phyloP scores from a whole-genome alignment of 2,329 filamentous ascomycete genomes.

The Trichophyton simii region DNA sequence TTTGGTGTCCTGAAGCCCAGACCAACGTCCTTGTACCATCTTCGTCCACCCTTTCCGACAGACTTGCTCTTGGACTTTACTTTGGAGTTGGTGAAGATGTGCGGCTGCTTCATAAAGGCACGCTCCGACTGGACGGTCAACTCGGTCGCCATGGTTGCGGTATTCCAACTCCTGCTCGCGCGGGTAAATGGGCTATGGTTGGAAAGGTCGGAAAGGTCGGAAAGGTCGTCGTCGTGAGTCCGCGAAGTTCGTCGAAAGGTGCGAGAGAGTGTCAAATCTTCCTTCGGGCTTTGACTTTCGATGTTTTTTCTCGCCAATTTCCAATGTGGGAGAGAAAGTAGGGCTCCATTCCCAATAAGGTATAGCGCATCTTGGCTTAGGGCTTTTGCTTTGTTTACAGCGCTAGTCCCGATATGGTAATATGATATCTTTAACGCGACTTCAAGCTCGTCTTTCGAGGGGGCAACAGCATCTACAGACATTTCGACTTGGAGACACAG shows the following conservation, averaged over 20 bases:
- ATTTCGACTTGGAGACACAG: background rate
- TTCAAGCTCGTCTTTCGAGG: background rate
- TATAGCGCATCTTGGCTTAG: conserved; percentile 29
- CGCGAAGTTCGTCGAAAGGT: conserved; percentile 20
- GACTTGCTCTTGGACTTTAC: conserved; percentile 65
- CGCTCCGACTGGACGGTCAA: conserved; percentile 99
- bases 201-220: conserved; percentile 15
- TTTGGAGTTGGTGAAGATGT: conserved; percentile 99
- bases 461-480: background rate
- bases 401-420: conserved; percentile 20
- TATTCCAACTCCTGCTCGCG: conserved; percentile 25
- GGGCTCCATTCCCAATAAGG: conserved; percentile 14
- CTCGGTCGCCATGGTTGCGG: conserved; percentile 84
- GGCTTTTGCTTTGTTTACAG: conserved; percentile 34
- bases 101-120: conserved; percentile 99
- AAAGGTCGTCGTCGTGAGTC: conserved; percentile 14
- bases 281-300: conserved; percentile 17
- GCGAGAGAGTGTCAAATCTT: conserved; percentile 14
- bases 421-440: conserved; percentile 1
- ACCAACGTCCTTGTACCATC: conserved; percentile 99
- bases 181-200: conserved; percentile 19
- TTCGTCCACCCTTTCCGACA: conserved; percentile 81
- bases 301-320: conserved; percentile 21
- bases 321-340: conserved; percentile 22
- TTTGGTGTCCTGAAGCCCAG: conserved; percentile 98